phyloP scores from a whole-genome alignment of 2,329 filamentous ascomycete species.

The Trichoderma asperellum region DNA sequence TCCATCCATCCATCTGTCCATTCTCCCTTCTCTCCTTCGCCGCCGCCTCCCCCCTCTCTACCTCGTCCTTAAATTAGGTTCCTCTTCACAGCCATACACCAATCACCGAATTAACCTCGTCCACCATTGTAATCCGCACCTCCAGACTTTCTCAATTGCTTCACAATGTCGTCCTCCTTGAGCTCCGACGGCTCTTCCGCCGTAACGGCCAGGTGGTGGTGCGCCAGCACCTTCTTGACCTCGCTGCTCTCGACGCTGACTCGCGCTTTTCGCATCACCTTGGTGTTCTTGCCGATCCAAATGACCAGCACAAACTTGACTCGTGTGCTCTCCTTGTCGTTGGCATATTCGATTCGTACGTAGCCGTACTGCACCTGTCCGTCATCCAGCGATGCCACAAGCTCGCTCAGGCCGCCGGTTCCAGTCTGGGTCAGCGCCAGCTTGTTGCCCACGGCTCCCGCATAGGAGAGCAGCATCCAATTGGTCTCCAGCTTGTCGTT shows the following conservation, averaged over 20 bases:
- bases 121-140: slow-evolving; percentile 74
- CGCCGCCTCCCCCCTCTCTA: neutral
- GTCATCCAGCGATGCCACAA: slow-evolving; percentile 60
- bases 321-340: slow-evolving; percentile 69
- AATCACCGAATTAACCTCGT: slow-evolving; percentile 48
- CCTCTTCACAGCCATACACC: neutral
- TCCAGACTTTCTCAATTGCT: slow-evolving; percentile 65
- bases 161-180: slow-evolving; percentile 63
- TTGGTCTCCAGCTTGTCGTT: slow-evolving; percentile 67
- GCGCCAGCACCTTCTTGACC: slow-evolving; percentile 65
- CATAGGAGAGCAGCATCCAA: slow-evolving; percentile 70
- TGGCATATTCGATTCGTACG: slow-evolving; percentile 69
- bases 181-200: slow-evolving; percentile 64
- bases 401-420: slow-evolving; percentile 62
- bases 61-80: neutral
- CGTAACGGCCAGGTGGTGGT: slow-evolving; percentile 68
- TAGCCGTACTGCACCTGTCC: slow-evolving; percentile 68
- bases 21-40: too few relatives aligned
- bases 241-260: slow-evolving; percentile 69
- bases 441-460: slow-evolving; percentile 57
- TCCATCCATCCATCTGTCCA: neutral
- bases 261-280: slow-evolving; percentile 71
- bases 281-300: slow-evolving; percentile 68
- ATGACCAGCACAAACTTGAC: slow-evolving; percentile 71
- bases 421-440: slow-evolving; percentile 62